A percentile compares a stretch with the other conserved stretches of the same genome.
phyloP scores from a whole-genome alignment of 2,329 filamentous ascomycete species.

The Aspergillus fumigatus region DNA sequence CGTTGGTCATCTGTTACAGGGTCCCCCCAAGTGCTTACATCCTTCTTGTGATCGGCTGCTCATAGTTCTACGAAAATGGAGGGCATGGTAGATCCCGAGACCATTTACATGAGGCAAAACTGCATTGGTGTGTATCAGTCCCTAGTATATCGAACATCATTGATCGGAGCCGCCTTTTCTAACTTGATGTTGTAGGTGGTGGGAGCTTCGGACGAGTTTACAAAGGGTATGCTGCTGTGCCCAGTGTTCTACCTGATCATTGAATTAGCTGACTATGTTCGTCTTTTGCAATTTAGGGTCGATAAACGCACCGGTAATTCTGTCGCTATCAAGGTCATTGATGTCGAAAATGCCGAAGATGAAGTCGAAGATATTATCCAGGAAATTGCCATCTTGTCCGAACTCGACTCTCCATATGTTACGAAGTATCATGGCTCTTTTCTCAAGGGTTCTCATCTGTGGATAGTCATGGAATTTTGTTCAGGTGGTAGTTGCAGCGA shows the following conservation, averaged over 20 bases:
- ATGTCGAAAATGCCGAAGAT: constrained; percentile 97
- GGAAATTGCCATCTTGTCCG: constrained; percentile 95
- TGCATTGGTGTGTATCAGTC: constrained; percentile 61
- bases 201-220: constrained; percentile 98
- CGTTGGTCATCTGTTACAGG: not conserved
- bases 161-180: not conserved
- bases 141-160: constrained; percentile 23
- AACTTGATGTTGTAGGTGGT: constrained; percentile 58
- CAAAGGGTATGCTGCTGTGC: constrained; percentile 66
- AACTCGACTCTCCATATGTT: constrained; percentile 91
- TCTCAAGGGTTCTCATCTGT: constrained; percentile 90
- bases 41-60: not conserved
- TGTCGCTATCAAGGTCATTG: constrained; percentile 97
- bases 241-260: not conserved
- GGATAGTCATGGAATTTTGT: constrained; percentile 99
- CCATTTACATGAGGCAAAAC: constrained; percentile 87
- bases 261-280: constrained; percentile 3
- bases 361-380: constrained; percentile 99
- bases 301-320: constrained; percentile 90
- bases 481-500: constrained; percentile 95
- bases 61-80: constrained; percentile 32
- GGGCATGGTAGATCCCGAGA: constrained; percentile 72
- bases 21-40: not conserved
- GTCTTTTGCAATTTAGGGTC: constrained; percentile 52
- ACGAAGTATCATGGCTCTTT: constrained; percentile 98